These are phyloP conservation scores for Penicillium sp. DNA, from an alignment of 2,329 filamentous ascomycete genomes.

Conservation along the genomic window DNA sequence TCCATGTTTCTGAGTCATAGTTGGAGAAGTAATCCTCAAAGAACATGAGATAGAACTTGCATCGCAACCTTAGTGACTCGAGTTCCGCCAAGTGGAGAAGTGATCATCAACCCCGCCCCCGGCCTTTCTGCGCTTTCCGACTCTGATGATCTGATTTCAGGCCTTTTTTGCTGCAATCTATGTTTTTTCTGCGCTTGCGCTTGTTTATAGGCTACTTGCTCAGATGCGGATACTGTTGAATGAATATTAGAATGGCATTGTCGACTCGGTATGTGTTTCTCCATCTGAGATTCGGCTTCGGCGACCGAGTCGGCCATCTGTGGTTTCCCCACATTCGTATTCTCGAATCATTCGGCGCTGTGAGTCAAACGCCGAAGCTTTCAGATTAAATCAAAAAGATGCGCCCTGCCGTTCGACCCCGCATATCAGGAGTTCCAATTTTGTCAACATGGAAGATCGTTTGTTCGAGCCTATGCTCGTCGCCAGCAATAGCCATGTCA, in stretches of 20 bases:
- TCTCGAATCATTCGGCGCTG: neutral
- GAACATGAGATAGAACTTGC: too few relatives aligned
- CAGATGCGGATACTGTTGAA: too few relatives aligned
- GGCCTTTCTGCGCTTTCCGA: too few relatives aligned
- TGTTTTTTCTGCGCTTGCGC: too few relatives aligned
- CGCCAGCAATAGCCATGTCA: neutral
- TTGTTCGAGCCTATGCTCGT: conserved; percentile 9
- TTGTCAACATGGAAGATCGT: neutral
- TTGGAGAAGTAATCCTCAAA: too few relatives aligned
- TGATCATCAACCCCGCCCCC: too few relatives aligned
- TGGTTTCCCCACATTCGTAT: neutral
- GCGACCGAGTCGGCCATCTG: neutral
- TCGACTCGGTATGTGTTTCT: neutral
- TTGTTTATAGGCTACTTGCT: too few relatives aligned
- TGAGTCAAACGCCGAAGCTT: conserved; percentile 5
- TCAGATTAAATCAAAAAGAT: neutral
- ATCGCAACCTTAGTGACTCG: too few relatives aligned
- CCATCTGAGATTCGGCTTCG: neutral
- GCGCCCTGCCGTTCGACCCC: neutral
- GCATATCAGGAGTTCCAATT: neutral
- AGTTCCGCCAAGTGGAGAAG: too few relatives aligned
- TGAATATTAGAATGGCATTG: neutral
- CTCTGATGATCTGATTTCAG: too few relatives aligned
- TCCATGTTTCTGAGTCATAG: too few relatives aligned
- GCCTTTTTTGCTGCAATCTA: too few relatives aligned